Base-by-base conservation (phyloP, 2,329 filamentous ascomycete species). In the Nemania sp. region DNA sequence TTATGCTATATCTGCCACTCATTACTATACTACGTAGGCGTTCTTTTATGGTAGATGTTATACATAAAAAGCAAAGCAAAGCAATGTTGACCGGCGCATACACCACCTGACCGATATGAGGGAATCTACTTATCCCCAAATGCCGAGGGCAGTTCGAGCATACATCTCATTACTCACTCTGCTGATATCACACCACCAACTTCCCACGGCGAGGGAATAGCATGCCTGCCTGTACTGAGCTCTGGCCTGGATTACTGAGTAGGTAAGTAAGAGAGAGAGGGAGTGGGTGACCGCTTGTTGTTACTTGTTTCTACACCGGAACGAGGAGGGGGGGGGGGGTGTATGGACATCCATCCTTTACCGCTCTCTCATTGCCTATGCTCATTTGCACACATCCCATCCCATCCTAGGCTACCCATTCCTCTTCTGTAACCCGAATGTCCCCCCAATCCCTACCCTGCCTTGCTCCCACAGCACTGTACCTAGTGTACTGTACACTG, bases 401-500 rank as follows among this genome's bases (percentile, higher is more conserved):
- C 58, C 51, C 59, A 66, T 63, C 59, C 20, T 59, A 63, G 62
- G 62, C 41, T 55, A 22, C 59, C 64, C 51, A 64, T 62, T 67
- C 67, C 67, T 69, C 56, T 69, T 56, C 67, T 69, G 67, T 54
- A 54, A 67, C 67, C 60, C 56, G 55, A 64, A 49, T 57, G 55
- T n/a, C 41, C 59, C 52, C 35, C 35, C 38, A 49, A 61, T 45
- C 68, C 68, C 61, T 70, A 64, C 47, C 62, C 20, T 27, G n/a
- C 60, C 35, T 54, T 64, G 61, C 65, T 58, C 54, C 27, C 35
- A 20, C 41, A 60, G 58, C 27, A 32, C 51, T 54, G 51, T 54
- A 29, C 49, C 15, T 4, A n/a, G 1, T 6, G 27, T 35, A 54
- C 27, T 32, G 51, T 54, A 35, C 27, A 3, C 4, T 32, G 29